Base-by-base conservation (phyloP, 2,329 filamentous ascomycete species). In the Penicillium sp. region DNA sequence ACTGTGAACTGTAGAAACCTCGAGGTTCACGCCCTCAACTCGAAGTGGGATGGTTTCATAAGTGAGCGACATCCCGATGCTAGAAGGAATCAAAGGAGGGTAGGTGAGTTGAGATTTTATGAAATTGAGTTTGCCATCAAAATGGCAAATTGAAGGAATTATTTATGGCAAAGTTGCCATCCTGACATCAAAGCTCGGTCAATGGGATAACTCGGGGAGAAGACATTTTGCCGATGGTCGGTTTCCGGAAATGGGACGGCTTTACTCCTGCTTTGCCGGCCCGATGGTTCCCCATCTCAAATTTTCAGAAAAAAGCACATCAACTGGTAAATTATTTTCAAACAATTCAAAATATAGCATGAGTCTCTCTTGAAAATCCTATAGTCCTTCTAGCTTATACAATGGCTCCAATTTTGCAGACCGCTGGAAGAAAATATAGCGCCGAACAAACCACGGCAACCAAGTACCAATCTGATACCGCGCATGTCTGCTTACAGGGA, bases 401-500 rank as follows among this genome's bases (percentile, higher is more conserved):
- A 78, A 59, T 45, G 70, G 65, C 29, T 71, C 70, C 31, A 67
- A 50, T 18, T 55, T 64, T 2, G 64, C 64, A 24, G 60, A 69
- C 59, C 73, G 72, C 16, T 69, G 63, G 48, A 69, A 67, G n/a
- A 79, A 65, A 16, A 79, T 54, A 44, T 75, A 77, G 11, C 71
- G 73, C 58, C 77, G 75, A 64, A 81, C 69, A 67, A 74, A 81
- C 71, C 74, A 82, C 2, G 79, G 77, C 34, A 77, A 56, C 46
- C 70, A 72, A 49, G 73, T 73, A 18, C 61, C 51, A 65, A 61
- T 52, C 58, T 77, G 73, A 52, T 77, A 78, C 21, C 62, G 65
- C 60, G 74, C 73, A 56, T 77, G 76, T 9, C 66, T 72, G 16
- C 69, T 61, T 1, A 73, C 75, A 0, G 76, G 74, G 0, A 79